phyloP scores from a whole-genome alignment of 805 yeast genomes.

The Starmerella scarabaei region DNA sequence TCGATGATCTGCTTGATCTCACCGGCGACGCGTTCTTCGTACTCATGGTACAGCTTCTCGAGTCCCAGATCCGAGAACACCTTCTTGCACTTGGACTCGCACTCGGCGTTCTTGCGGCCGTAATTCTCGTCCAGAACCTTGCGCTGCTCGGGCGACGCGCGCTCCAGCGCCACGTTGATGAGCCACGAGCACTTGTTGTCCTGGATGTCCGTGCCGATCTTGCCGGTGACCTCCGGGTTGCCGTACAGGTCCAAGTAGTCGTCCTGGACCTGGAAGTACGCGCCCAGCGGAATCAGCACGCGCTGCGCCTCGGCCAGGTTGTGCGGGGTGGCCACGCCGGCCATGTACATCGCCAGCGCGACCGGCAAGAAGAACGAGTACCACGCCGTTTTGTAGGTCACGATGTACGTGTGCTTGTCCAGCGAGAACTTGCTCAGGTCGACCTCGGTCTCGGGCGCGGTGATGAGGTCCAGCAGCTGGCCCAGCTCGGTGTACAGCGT shows the following conservation, averaged over 20 bases:
- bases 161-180: conserved; percentile 76
- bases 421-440: conserved; percentile 78
- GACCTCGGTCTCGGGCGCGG: conserved; percentile 93
- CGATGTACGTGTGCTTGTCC: conserved; percentile 86
- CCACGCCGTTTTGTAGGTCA: conserved; percentile 92
- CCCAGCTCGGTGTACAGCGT: conserved; percentile 97
- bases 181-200: conserved; percentile 99
- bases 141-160: conserved; percentile 72
- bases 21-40: conserved; percentile 66
- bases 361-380: conserved; percentile 96
- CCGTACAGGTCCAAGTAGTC: conserved; percentile 96
- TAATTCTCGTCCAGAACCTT: conserved; percentile 70
- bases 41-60: conserved; percentile 55
- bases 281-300: conserved; percentile 87
- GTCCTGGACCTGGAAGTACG: conserved; percentile 97
- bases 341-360: conserved; percentile 87
- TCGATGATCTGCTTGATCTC: conserved; percentile 53
- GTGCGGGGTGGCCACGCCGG: conserved; percentile 55
- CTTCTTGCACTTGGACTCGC: conserved; percentile 57
- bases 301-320: conserved; percentile 83
- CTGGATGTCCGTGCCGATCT: conserved; percentile 95
- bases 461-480: conserved; percentile 84
- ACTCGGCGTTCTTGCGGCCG: conserved; percentile 63
- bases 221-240: conserved; percentile 93
- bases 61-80: conserved; percentile 64